Evolutionary conservation across 192 early-diverging fungal species (phyloP), one percentile per base, ranked within the genome.

Genomic region (Funneliformis geosporum): DNA sequence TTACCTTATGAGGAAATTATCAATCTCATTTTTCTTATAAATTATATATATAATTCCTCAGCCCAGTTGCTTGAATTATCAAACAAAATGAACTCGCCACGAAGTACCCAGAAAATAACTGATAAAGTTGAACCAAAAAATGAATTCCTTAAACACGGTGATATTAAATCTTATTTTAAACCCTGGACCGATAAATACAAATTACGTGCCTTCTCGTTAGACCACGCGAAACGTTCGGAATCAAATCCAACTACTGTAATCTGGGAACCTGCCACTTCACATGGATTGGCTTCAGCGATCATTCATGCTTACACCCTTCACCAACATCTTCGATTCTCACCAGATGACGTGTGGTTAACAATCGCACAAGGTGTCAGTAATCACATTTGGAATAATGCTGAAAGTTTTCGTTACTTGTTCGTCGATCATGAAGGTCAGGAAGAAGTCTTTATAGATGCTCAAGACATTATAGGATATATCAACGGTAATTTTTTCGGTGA

Each of bases 321-420:
- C n/a, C 76, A 78, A 33, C 42, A 65, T 0, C 76, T 78, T 70
- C 46, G 64, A 46, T 39, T 78, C 6, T 70, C 62, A 78, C 60
- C 76, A 38, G 76, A 78, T n/a, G 76, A 78, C 33, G 38, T 78
- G 27, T 78, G 76, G 76, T 70, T 78, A 25, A 70, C 76, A 18
- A 14, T 78, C 39, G 76, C 39, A 46, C 76, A 78, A 16, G 76
- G 76, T 50, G 68, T 78, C 33, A 78, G 64, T 25, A 44, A 8
- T 25, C 42, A 78, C 18, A 70, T 78, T 70, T 39, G 6, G 11
- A 23, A 1, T 46, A 65, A 78, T 14, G 6, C 18, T 4, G 9
- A 46, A 38, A 4, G 67, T 23, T 65, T 76, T 65, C 75, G 74
- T 65, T 23, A 76, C 55, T 28, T 76, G 23, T 76, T 76, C 12